phyloP scores from a whole-genome alignment of 73 alveolate species.

The Breviolum minutum region DNA sequence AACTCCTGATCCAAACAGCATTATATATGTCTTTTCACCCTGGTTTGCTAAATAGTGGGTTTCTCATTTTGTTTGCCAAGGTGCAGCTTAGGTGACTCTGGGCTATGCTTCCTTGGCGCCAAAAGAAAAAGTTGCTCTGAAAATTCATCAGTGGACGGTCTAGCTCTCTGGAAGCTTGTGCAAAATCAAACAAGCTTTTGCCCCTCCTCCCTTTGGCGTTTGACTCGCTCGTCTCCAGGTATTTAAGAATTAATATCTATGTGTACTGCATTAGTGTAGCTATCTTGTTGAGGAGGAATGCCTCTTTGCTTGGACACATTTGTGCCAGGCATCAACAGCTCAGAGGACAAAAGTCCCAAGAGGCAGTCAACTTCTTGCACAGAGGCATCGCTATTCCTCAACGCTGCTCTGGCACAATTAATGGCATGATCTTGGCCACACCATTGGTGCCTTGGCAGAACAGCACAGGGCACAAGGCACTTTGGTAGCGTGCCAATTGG shows the following conservation, averaged over 20 bases:
- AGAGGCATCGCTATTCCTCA: constrained; percentile 13
- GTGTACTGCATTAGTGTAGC: too few species aligned
- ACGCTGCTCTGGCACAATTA: constrained; percentile 25
- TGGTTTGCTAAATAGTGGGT: too few species aligned
- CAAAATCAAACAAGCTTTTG: too few species aligned
- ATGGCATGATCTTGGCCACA: constrained; percentile 52
- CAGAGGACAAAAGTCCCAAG: constrained; percentile 49
- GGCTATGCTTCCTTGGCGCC: constrained; percentile 27
- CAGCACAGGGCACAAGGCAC: neutral
- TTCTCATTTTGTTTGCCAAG: neutral
- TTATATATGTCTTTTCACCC: too few species aligned
- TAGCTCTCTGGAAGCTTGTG: too few species aligned
- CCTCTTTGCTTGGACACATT: neutral
- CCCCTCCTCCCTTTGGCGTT: too few species aligned
- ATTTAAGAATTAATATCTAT: too few species aligned
- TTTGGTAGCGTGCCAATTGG: neutral
- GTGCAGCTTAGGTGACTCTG: constrained; percentile 49
- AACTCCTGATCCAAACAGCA: too few species aligned
- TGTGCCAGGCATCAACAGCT: neutral
- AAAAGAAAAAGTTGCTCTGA: too few species aligned
- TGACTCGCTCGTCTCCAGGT: too few species aligned
- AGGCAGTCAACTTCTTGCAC: constrained; percentile 32
- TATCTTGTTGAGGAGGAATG: too few species aligned
- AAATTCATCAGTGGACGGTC: too few species aligned
- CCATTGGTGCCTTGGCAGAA: constrained; percentile 34